Base-by-base conservation (phyloP, 2,329 filamentous ascomycete genomes). In the Graphium sp. region DNA sequence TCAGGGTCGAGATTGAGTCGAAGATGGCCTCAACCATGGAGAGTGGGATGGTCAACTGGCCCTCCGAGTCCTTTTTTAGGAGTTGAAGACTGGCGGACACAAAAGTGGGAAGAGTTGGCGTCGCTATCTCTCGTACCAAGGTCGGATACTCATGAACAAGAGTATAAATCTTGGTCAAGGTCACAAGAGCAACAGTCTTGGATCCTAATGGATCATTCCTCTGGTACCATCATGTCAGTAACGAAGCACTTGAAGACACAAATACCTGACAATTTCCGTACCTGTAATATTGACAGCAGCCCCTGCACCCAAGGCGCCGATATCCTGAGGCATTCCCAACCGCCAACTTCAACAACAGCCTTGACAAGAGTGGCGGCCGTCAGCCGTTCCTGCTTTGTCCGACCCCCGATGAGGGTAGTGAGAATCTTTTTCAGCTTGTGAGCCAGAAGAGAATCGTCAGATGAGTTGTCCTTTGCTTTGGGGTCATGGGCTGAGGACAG, bases 121-220 rank as follows among this genome's bases (percentile, higher is more conserved):
- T 92, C 1, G 80, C 85, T 35, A 94, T 81, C 46, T 94, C 85
- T 40, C 87, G 68, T 24, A 87, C 62, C 30, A 94, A 60, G 7
- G 82, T 89, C 34, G 78, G 81, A 44, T 84, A 84, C 21, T 76
- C 71, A 44, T 84, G 80, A 22, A 85, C 77, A 20, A 89, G 66
- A 39, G 73, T 65, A 53, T 89, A 94, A 39, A 94, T 84, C 43
- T 79, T 75, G 13, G 80, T 79, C 35, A 94, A 56, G 10, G 80
- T 71, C 35, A 89, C 66, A 28, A 93, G 59, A 38, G 70, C 71
- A 33, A 94, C 51, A 46, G 78, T 78, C 46, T 89, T 91, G 19
- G 74, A 74, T 4, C 75, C 68, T 6, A 66, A 49, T 4, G 81
- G 72, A 41, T 92, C 83, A 7, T 75, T 72, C 63, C 83, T 92